Conservation (phyloP, 257 asterid genomes). For the Plantago major region DNA sequence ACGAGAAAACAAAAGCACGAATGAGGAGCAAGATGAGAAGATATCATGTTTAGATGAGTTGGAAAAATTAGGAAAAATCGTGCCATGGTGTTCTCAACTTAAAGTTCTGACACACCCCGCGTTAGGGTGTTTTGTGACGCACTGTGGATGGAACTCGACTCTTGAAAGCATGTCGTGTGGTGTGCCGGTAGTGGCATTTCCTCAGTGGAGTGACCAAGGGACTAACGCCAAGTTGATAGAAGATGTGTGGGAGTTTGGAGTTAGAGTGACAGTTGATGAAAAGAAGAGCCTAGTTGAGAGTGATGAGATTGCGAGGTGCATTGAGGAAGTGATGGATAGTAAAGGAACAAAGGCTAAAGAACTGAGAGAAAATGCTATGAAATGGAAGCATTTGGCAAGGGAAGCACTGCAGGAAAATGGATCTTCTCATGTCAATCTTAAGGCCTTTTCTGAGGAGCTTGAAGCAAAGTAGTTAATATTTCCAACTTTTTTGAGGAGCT, state of each 20-base stretch:
- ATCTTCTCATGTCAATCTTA: slow-evolving; percentile 37
- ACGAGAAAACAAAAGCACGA: slow-evolving; percentile 13
- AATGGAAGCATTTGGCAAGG: slow-evolving; percentile 34
- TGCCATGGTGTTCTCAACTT: slow-evolving; percentile 57
- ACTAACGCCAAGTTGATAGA: slow-evolving; percentile 53
- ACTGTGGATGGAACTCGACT: slow-evolving; percentile 74
- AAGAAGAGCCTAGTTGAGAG: slow-evolving; percentile 34
- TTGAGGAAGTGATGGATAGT: slow-evolving; percentile 42
- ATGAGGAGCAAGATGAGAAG: slow-evolving; percentile 17
- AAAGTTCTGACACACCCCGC: slow-evolving; percentile 52
- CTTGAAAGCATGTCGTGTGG: slow-evolving; percentile 46
- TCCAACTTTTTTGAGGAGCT: slow-evolving; percentile 20
- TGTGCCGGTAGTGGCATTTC: slow-evolving; percentile 42
- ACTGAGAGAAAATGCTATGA: slow-evolving; percentile 28
- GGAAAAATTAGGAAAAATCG: slow-evolving; percentile 36
- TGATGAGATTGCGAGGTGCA: slow-evolving; percentile 43
- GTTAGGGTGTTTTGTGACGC: slow-evolving; percentile 51
- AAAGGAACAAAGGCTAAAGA: slow-evolving; percentile 29
- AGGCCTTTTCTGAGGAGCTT: slow-evolving; percentile 20
- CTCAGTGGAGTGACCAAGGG: slow-evolving; percentile 48
- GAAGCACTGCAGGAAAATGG: slow-evolving; percentile 41
- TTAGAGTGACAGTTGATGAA: slow-evolving; percentile 27
- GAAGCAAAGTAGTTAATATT: too few species aligned
- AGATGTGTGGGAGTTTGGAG: slow-evolving; percentile 50
- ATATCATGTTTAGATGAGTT: slow-evolving; percentile 26